Base-by-base conservation (phyloP, 2,329 filamentous ascomycete species). In the Orbilia javanica region DNA sequence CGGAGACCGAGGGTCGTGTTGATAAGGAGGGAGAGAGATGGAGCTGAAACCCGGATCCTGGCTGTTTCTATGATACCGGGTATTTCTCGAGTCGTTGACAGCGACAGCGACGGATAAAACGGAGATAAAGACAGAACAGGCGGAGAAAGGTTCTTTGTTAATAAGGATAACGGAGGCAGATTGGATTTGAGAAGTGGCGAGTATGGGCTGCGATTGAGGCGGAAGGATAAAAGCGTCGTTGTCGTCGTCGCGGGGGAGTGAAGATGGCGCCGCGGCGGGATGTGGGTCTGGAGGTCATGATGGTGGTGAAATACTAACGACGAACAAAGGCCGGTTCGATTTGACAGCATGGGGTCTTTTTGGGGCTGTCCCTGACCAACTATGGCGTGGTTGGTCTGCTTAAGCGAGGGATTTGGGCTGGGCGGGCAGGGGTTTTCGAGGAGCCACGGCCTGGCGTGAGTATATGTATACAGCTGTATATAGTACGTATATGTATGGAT, bases 301-400 rank as follows among this genome's bases (percentile, higher is more conserved):
- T 53, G 27, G 22, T 50, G 46, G 8, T 11, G 34, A 36, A 11
- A 10, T 36, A 36, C 34, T 36, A 11, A 25, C n/a, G 3, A 36
- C 8, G 34, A 36, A 36, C 36, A 15, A 15, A 13, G 36, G 13
- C 18, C 1, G 50, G n/a, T 34, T 31, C 1, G 50, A 39, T 34
- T 53, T 53, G 50, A 53, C 50, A 53, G 50, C 36, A 53, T 34
- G 25, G 50, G 27, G 36, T 39, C 11, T 34, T 53, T 34, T 31
- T 53, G 15, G 50, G 7, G 50, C 22, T 27, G 22, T 52, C 8
- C 31, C 13, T 18, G 6, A 20, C 34, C 52, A n/a, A n/a, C 36
- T 15, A 39, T 39, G 1, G 36, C 36, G 36, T 39, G 66, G 66
- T 70, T 69, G 66, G 66, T 39, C 29, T 64, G 55, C 68, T 55